Conservation (phyloP, 2,329 filamentous ascomycete genomes). For the Aspergillus sp. region DNA sequence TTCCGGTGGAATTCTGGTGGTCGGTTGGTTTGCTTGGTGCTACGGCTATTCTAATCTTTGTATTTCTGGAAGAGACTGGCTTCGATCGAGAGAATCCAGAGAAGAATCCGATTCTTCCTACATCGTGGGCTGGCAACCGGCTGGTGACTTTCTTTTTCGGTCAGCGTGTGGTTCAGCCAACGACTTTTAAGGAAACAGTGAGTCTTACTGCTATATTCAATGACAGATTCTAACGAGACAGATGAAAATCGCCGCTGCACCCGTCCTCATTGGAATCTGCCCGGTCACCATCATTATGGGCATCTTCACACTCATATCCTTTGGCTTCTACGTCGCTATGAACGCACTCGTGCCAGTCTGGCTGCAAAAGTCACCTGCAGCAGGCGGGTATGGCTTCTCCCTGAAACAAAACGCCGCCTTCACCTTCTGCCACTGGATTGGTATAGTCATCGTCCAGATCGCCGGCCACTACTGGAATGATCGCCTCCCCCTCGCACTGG, state of each 20-base stretch:
- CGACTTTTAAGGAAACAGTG: slow-evolving; percentile 19
- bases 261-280: slow-evolving; percentile 24
- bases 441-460: slow-evolving; percentile 26
- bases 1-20: slow-evolving; percentile 42
- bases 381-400: slow-evolving; percentile 41
- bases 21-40: slow-evolving; percentile 33
- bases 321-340: slow-evolving; percentile 31
- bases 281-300: slow-evolving; percentile 37
- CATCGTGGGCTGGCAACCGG: slow-evolving; percentile 15
- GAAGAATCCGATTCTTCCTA: slow-evolving; percentile 12
- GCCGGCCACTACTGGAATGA: slow-evolving; percentile 14
- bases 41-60: slow-evolving; percentile 29
- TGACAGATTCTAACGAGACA: not conserved
- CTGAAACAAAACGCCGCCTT: slow-evolving; percentile 36
- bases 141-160: slow-evolving; percentile 24
- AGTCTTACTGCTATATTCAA: not conserved
- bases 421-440: slow-evolving; percentile 39
- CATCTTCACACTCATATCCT: slow-evolving; percentile 32
- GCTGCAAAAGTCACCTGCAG: slow-evolving; percentile 32
- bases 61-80: slow-evolving; percentile 37
- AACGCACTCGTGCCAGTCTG: slow-evolving; percentile 33
- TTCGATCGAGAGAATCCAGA: slow-evolving; percentile 23
- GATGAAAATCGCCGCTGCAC: slow-evolving; percentile 15
- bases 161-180: slow-evolving; percentile 14
- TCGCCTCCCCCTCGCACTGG: slow-evolving; percentile 13